Evolutionary conservation across 306 rosid genomes (phyloP).

Genomic region (Prunus fruticosa): DNA sequence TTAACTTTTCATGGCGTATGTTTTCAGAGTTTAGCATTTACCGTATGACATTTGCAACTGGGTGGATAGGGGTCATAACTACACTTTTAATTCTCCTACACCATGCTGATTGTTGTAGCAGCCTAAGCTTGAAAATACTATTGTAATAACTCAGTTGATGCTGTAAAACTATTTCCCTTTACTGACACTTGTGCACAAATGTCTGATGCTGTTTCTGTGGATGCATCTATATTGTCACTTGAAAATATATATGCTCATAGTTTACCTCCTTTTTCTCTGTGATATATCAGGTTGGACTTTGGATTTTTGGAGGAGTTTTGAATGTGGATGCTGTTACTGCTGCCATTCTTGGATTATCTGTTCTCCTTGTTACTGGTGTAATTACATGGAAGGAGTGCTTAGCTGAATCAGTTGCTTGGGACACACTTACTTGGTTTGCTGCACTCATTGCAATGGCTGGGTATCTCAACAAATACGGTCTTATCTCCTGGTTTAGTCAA

Average conservation of each 20-base stretch:
- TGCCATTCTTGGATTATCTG: constrained; percentile 87
- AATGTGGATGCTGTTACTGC: constrained; percentile 88
- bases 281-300: constrained; percentile 76
- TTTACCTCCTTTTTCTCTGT: constrained; percentile 10
- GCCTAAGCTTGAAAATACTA: neutral
- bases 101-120: neutral
- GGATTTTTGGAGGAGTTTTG: constrained; percentile 84
- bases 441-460: constrained; percentile 99
- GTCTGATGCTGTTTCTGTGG: constrained; percentile 1
- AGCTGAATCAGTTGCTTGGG: constrained; percentile 98
- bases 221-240: constrained; percentile 2
- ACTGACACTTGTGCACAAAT: neutral
- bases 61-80: neutral
- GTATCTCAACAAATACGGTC: constrained; percentile 97
- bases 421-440: constrained; percentile 98
- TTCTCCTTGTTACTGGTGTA: constrained; percentile 90
- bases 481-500: constrained; percentile 97
- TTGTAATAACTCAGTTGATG: neutral
- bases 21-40: neutral
- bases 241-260: neutral
- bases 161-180: neutral
- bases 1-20: too few relatives aligned
- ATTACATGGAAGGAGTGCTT: constrained; percentile 99
- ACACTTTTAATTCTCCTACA: neutral
- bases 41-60: neutral